phyloP scores from a whole-genome alignment of 495 filamentous ascomycete genomes.

The Penicillium verhagenii region DNA sequence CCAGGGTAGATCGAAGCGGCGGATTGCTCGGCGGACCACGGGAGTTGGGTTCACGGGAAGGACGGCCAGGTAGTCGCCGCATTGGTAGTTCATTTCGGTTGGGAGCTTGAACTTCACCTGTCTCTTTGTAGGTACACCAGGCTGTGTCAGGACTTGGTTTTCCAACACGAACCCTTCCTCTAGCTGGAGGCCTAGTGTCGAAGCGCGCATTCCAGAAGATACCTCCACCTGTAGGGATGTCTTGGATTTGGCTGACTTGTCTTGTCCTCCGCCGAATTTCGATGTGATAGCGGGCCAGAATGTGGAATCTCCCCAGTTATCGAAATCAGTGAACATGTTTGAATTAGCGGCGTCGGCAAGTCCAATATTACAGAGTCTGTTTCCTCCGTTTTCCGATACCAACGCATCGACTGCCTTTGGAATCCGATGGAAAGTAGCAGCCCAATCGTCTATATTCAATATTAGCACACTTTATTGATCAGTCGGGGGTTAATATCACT shows the following conservation, averaged over 20 bases:
- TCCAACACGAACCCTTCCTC: conserved; percentile 59
- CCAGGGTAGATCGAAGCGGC: conserved; percentile 57
- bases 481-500: conserved; percentile 7
- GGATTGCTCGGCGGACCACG: conserved; percentile 54
- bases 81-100: conserved; percentile 61
- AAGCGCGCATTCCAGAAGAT: conserved; percentile 54
- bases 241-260: conserved; percentile 25
- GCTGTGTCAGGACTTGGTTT: conserved; percentile 52
- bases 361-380: conserved; percentile 55
- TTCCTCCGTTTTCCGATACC: conserved; percentile 51
- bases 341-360: conserved; percentile 59
- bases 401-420: conserved; percentile 61
- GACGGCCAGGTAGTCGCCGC: conserved; percentile 75
- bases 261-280: conserved; percentile 38
- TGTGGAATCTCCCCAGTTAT: conserved; percentile 63
- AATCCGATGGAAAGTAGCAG: conserved; percentile 67
- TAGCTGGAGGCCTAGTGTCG: conserved; percentile 64
- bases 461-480: conserved; percentile 16
- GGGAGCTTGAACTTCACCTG: conserved; percentile 68
- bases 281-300: conserved; percentile 64
- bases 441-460: conserved; percentile 53
- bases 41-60: conserved; percentile 65
- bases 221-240: conserved; percentile 55
- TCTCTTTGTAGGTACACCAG: conserved; percentile 57
- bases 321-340: conserved; percentile 70